phyloP scores from a whole-genome alignment of 2,329 filamentous ascomycete genomes.

The Fusarium beomiforme region DNA sequence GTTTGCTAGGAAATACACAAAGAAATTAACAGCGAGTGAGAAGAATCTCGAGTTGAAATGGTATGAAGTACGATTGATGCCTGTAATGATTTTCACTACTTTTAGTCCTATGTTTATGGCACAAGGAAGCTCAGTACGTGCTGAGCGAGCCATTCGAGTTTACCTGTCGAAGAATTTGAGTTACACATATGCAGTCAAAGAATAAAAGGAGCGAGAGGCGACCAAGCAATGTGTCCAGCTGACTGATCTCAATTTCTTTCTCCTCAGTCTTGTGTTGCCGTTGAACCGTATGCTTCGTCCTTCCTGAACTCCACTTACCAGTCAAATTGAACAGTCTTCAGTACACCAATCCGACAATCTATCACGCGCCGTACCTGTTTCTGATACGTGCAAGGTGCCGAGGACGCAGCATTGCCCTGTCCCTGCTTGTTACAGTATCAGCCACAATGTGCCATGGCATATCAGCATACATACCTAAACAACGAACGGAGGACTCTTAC shows the following conservation, averaged over 20 bases:
- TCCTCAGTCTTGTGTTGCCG: constrained; percentile 5
- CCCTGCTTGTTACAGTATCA: constrained; percentile 15
- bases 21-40: too few species aligned
- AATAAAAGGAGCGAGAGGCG: neutral
- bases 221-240: constrained; percentile 13
- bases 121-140: neutral
- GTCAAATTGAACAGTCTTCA: neutral
- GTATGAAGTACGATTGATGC: neutral
- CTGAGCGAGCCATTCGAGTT: neutral
- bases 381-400: neutral
- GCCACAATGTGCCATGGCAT: constrained; percentile 15
- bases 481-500: neutral
- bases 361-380: constrained; percentile 10
- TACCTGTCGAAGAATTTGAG: neutral
- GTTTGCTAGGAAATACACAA: too few species aligned
- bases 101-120: neutral
- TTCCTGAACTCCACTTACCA: constrained; percentile 4
- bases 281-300: constrained; percentile 2
- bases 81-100: neutral
- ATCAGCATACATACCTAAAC: neutral
- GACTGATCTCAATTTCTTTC: neutral
- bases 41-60: too few species aligned
- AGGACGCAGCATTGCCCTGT: neutral
- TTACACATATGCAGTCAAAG: constrained; percentile 4
- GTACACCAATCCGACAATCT: constrained; percentile 17